A percentile compares a stretch with the other conserved stretches of the same genome.
phyloP scores from a whole-genome alignment of 2,329 filamentous ascomycete species.

The Ophiostoma sp. region DNA sequence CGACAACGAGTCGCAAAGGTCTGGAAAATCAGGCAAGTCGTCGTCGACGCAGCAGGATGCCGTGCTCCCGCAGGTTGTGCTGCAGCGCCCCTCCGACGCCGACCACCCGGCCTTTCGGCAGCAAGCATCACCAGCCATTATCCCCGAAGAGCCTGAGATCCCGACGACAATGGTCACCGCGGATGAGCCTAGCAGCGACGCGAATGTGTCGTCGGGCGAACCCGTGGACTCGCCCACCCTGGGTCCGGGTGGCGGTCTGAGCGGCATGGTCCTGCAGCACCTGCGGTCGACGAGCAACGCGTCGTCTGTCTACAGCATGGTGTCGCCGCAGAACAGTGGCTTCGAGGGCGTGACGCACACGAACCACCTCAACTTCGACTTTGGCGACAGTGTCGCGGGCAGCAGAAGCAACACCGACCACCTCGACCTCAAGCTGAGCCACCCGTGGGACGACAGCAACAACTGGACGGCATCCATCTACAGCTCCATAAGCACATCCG shows the following conservation, averaged over 20 bases:
- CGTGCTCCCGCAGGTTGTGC: conserved; percentile 34
- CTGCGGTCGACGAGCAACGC: conserved; percentile 72
- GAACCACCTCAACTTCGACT: background rate
- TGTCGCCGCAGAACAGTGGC: conserved; percentile 11
- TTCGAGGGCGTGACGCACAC: background rate
- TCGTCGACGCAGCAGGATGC: conserved; percentile 17
- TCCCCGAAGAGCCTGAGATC: background rate
- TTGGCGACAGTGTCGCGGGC: background rate
- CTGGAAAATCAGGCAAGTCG: too few species aligned
- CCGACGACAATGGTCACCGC: conserved; percentile 18
- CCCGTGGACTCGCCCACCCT: conserved; percentile 71
- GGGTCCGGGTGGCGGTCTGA: conserved; percentile 64
- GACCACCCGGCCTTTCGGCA: conserved; percentile 52
- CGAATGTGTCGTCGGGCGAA: background rate
- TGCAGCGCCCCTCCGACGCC: conserved; percentile 47
- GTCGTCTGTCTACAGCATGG: conserved; percentile 66
- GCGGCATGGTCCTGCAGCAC: conserved; percentile 77
- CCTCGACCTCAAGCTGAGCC: conserved; percentile 35
- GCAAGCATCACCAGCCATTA: conserved; percentile 29
- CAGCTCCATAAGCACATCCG: conserved; percentile 13
- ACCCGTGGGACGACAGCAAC: conserved; percentile 42
- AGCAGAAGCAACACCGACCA: conserved; percentile 30
- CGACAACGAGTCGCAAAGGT: background rate
- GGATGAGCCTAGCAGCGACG: background rate
- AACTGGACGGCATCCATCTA: conserved; percentile 24